Evolutionary conservation across 768 basidiomycete genomes (phyloP).

Genomic region (Dentipellis sp.): DNA sequence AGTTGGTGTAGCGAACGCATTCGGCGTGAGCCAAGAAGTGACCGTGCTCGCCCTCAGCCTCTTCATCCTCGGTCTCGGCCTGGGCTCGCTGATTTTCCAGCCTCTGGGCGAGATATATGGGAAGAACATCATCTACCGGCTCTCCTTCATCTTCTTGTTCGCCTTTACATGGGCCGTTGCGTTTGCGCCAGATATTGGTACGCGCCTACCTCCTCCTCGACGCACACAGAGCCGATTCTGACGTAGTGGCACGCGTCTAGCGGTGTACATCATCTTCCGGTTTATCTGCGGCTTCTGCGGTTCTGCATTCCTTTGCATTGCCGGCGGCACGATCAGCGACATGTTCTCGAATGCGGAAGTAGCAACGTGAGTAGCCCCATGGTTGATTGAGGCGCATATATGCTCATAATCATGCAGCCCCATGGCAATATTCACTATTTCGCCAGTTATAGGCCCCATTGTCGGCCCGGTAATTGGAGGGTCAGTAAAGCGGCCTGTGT

Average conservation of each 20-base stretch:
- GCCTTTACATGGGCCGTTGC: conserved; percentile 62
- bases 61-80: conserved; percentile 26
- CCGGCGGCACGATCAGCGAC: conserved; percentile 52
- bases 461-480: conserved; percentile 51
- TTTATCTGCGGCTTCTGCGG: conserved; percentile 48
- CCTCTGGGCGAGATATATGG: conserved; percentile 48
- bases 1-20: conserved; percentile 25
- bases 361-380: conserved; percentile 36
- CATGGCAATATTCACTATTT: conserved; percentile 46
- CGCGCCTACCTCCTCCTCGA: conserved; percentile 13
- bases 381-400: neutral
- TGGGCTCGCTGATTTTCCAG: conserved; percentile 22
- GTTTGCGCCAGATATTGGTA: conserved; percentile 60
- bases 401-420: conserved; percentile 24
- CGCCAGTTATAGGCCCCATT: conserved; percentile 49
- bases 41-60: conserved; percentile 31
- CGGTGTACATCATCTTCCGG: conserved; percentile 53
- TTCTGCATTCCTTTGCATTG: conserved; percentile 50
- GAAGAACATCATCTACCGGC: conserved; percentile 50
- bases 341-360: conserved; percentile 47
- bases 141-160: conserved; percentile 54
- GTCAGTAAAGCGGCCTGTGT: conserved; percentile 25
- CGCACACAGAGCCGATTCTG: neutral
- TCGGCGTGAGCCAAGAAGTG: conserved; percentile 29
- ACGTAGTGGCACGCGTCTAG: conserved; percentile 20